Base-by-base conservation (phyloP, 768 basidiomycete species). In the Ephemerocybe angulata region DNA sequence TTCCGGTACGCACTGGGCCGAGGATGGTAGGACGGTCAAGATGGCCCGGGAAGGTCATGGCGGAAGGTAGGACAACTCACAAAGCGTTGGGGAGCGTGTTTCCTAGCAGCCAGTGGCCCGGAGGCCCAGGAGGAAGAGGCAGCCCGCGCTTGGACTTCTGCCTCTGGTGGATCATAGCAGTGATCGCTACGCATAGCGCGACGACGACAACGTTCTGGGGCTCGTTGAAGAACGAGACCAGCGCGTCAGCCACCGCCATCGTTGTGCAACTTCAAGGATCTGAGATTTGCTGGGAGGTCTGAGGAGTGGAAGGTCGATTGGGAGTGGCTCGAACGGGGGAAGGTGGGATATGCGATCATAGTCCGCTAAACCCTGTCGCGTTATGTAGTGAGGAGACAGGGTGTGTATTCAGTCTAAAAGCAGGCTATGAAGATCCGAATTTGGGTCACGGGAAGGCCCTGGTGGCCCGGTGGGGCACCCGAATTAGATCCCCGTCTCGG, bases 61-160 rank as follows among this genome's bases (percentile, higher is more conserved):
- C 11, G 31, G 48, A 21, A n/a, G n/a, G n/a, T n/a, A n/a, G n/a
- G 17, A 21, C 3, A 6, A 67, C 74, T 41, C 61, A 78, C 77
- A 76, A 78, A 24, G 70, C 67, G 19, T 63, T 67, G 0, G 77
- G 78, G 21, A 76, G 66, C 0, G 60, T 52, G 53, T 76, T 73
- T 10, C 79, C 79, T 13, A 75, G 68, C 4, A 78, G 48, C 65
- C 71, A 65, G 35, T 74, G 68, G 4, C 71, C 69, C 1, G 75
- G 70, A 4, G 79, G 79, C 3, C 76, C 73, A 0, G 78, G 79
- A 3, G 79, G 78, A 2, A 79, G 66, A 1, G 71, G 71, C 11
- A 63, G 53, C 21, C 54, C 50, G 1, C 65, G 60, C 5, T 55
- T 54, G 13, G 60, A 55, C 0, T 58, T 63, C 29, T 70, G 46